phyloP scores from a whole-genome alignment of 2,329 filamentous ascomycete species.

The Trichoderma endophyticum region DNA sequence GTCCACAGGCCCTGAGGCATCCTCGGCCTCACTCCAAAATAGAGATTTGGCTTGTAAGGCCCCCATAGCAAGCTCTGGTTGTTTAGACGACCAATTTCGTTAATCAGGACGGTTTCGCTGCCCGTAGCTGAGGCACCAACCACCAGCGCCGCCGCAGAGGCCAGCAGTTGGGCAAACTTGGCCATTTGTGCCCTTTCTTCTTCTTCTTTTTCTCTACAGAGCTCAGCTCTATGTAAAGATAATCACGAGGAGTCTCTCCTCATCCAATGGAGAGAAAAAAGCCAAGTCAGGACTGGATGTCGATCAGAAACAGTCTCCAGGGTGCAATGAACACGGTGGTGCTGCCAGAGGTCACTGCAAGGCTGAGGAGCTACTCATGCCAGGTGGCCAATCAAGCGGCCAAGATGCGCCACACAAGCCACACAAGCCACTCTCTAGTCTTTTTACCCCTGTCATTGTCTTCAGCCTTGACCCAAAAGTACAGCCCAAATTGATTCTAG shows the following conservation, averaged over 20 bases:
- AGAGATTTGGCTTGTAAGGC: slow-evolving; percentile 88
- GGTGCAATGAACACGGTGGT: slow-evolving; percentile 16
- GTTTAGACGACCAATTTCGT: slow-evolving; percentile 52
- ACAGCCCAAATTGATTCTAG: background rate
- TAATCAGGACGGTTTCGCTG: slow-evolving; percentile 41
- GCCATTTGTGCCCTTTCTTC: slow-evolving; percentile 27
- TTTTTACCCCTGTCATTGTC: background rate
- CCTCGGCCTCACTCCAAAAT: slow-evolving; percentile 85
- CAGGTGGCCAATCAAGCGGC: background rate
- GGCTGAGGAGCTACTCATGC: slow-evolving; percentile 11
- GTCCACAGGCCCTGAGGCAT: slow-evolving; percentile 77
- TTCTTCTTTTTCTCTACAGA: background rate
- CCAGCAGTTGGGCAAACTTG: slow-evolving; percentile 32
- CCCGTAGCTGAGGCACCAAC: slow-evolving; percentile 28
- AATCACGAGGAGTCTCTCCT: background rate
- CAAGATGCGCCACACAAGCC: slow-evolving; percentile 11
- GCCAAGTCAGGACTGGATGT: background rate
- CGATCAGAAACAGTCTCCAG: background rate
- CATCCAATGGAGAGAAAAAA: background rate
- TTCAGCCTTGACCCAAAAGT: slow-evolving; percentile 10
- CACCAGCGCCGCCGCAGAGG: slow-evolving; percentile 30
- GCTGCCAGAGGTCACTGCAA: slow-evolving; percentile 12
- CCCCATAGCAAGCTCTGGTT: slow-evolving; percentile 95
- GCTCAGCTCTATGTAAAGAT: slow-evolving; percentile 8
- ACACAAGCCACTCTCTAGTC: slow-evolving; percentile 6